phyloP scores from a whole-genome alignment of 2,329 filamentous ascomycete species.

The Lachnellula cervina region DNA sequence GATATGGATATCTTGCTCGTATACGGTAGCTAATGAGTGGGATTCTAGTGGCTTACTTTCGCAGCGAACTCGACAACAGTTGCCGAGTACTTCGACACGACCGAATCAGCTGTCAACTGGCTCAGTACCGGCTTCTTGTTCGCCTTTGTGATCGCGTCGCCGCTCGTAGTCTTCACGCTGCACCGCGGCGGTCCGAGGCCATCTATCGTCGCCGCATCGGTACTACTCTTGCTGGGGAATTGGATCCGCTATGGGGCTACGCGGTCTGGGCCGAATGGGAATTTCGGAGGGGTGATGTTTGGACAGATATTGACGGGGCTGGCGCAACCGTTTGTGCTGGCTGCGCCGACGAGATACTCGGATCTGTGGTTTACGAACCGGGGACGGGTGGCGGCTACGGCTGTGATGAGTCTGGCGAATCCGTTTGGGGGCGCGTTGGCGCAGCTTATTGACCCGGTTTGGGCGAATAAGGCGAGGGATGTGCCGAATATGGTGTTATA shows the following conservation, averaged over 20 bases:
- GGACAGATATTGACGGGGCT: slow-evolving; percentile 88
- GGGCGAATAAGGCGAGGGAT: slow-evolving; percentile 55
- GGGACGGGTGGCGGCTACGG: slow-evolving; percentile 83
- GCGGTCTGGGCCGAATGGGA: slow-evolving; percentile 47
- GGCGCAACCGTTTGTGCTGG: slow-evolving; percentile 86
- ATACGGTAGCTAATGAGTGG: slow-evolving; percentile 6
- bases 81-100: slow-evolving; percentile 69
- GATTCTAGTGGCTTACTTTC: slow-evolving; percentile 81
- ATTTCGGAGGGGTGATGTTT: slow-evolving; percentile 76
- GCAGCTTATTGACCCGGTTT: slow-evolving; percentile 78
- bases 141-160: slow-evolving; percentile 69
- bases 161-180: slow-evolving; percentile 69
- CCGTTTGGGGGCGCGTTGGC: slow-evolving; percentile 85
- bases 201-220: slow-evolving; percentile 68
- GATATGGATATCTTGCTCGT: not conserved
- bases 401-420: slow-evolving; percentile 78
- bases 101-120: slow-evolving; percentile 83
- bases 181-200: slow-evolving; percentile 72
- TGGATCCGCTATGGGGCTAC: slow-evolving; percentile 84
- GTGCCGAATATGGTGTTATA: slow-evolving; percentile 82
- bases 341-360: slow-evolving; percentile 84
- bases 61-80: slow-evolving; percentile 74
- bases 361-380: slow-evolving; percentile 89
- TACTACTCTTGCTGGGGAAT: slow-evolving; percentile 75
- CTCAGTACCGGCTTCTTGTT: slow-evolving; percentile 84